These are phyloP conservation scores for Trichocladium uniseriatum DNA, from an alignment of 495 filamentous ascomycete genomes.

Conservation along the genomic window DNA sequence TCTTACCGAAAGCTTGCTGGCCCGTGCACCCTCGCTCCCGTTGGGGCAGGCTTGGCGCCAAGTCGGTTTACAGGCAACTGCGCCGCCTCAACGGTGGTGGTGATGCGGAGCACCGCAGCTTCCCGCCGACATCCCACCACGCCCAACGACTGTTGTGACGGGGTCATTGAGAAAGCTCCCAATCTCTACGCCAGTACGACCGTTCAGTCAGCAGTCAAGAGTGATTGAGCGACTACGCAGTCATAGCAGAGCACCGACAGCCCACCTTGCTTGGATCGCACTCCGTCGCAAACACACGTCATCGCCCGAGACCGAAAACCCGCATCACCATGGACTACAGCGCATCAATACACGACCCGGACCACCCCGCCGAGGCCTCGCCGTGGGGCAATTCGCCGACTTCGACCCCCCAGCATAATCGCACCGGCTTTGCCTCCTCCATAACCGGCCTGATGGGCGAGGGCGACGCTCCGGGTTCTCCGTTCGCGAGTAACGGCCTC, in stretches of 20 bases:
- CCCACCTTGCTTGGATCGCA: neutral
- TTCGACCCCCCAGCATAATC: constrained; percentile 55
- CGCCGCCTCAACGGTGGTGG: neutral
- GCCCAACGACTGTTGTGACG: no score
- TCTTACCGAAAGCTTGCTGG: no score
- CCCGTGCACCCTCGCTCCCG: constrained; percentile 3
- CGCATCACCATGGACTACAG: constrained; percentile 69
- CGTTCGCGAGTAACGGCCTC: constrained; percentile 34
- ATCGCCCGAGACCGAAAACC: neutral
- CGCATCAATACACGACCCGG: constrained; percentile 61
- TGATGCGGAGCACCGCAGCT: constrained; percentile 5
- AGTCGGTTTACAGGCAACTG: constrained; percentile 1
- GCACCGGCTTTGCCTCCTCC: constrained; percentile 44
- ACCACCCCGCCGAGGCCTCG: constrained; percentile 57
- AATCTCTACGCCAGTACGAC: neutral
- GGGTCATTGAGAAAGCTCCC: neutral
- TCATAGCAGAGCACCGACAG: neutral
- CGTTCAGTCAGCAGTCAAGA: neutral
- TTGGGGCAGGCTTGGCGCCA: constrained; percentile 5
- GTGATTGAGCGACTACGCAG: no score
- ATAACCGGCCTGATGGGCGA: neutral
- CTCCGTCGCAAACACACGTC: constrained; percentile 3
- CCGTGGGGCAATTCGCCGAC: constrained; percentile 65
- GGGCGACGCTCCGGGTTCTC: constrained; percentile 21
- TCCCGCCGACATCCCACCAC: neutral